Base-by-base conservation (phyloP, 1,139 yeast genomes). In the Geotrichum aggregatum region DNA sequence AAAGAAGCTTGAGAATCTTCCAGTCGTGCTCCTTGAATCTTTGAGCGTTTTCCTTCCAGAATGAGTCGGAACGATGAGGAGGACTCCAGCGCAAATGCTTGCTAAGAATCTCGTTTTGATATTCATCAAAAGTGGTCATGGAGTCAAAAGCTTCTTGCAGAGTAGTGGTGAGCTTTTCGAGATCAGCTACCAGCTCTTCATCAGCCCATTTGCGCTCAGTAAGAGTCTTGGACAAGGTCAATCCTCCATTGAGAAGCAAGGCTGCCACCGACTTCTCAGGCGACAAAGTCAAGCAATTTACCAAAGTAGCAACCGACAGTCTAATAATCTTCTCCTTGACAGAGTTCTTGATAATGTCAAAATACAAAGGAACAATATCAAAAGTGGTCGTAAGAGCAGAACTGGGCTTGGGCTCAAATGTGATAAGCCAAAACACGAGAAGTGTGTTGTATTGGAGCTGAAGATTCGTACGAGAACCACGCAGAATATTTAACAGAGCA, bases 151-250 rank as follows among this genome's bases (percentile, higher is more conserved):
- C 83, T 38, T 82, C 86, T 58, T 82, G 80, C 61, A 92, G 77
- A 13, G 75, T 74, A 44, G 76, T 81, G 52, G 76, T 72, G 60
- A 92, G 74, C 46, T 71, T 69, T 31, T 73, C 74, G 59, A 94
- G 77, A 67, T 91, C 98, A 35, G 74, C 76, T 49, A 87, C 79
- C 60, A 94, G 79, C 68, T 92, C 99, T 59, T 88, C 95, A 67
- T 92, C 99, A 11, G 96, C 87, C 83, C 95, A 91, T 68, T 92
- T 92, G 63, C 98, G 77, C 59, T 86, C 92, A 59, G 81, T 78
- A 61, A 92, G 77, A 52, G 84, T 81, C 60, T 79, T 80, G 55
- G 87, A 73, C 8, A 82, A 76, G 49, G 82, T 78, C 56, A 87
- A 74, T 2, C 95, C 95, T 61, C 85, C 87, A 56, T 87, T 87